Evolutionary conservation across 805 yeast species (phyloP), one percentile per base, ranked within the genome.

Genomic region (Sugiyamaella chiloensis): DNA sequence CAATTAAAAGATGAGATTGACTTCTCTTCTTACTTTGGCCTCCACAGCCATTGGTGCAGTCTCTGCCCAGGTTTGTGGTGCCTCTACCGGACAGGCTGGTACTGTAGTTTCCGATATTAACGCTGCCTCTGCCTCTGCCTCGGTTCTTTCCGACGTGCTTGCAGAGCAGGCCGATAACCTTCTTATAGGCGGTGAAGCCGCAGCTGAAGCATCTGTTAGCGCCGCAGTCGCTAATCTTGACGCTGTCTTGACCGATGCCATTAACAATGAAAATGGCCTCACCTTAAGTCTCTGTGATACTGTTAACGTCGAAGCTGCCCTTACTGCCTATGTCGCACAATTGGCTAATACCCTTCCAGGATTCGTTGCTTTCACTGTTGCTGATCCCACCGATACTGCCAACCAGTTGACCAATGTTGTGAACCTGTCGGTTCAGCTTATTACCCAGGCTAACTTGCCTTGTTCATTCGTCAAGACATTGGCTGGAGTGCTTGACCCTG

Each of bases 81-180:
- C 42, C 23, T 39, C 42, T 20, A 36, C 48, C 26, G 51, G 51
- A 17, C 46, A 41, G 16, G 50, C 42, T 7, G 47, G 31, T 4
- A 27, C 31, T 17, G 40, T 34, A 11, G 47, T 36, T 21, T n/a
- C 24, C 24, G 30, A 37, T 24, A 40, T 40, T 35, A 27, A 6
- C n/a, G 39, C 36, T 8, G 35, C 34, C 3, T 21, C 41, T 39
- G 29, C 43, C 6, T 48, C 42, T 27, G 52, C 42, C 3, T 20
- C 29, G 5, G n/a, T 11, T 11, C 9, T 39, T 5, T 24, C 42
- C 12, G 42, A 14, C 17, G 17, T 16, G n/a, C 23, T 39, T 24
- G 42, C 42, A 16, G 42, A 14, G 9, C 19, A 39, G 14, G 37
- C 37, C n/a, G 42, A 19, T n/a, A 16, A 19, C 17, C 16, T 16